Conservation (phyloP, 2,329 filamentous ascomycete genomes). For the Mariannaea sp. region DNA sequence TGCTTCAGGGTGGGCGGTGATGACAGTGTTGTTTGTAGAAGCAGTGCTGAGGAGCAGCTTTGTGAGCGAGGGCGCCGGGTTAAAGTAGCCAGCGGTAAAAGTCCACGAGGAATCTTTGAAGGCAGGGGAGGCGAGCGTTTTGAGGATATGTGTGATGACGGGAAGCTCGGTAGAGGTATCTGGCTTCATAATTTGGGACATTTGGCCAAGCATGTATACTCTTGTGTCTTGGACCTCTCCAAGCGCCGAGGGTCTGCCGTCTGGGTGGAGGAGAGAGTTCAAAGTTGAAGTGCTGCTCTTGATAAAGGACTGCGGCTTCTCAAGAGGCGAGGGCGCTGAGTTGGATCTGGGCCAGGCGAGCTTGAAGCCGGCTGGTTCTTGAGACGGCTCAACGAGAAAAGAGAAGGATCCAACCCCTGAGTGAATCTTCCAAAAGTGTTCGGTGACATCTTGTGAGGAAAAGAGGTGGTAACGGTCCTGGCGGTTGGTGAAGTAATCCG, state of each 20-base stretch:
- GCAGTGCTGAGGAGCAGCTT: slow-evolving; percentile 77
- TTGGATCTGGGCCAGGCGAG: slow-evolving; percentile 78
- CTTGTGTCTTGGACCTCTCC: slow-evolving; percentile 61
- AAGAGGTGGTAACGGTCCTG: slow-evolving; percentile 96
- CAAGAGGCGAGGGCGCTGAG: slow-evolving; percentile 73
- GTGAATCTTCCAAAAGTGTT: slow-evolving; percentile 83
- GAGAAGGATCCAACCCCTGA: slow-evolving; percentile 77
- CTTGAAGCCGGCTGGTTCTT: slow-evolving; percentile 60
- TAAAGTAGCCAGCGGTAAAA: slow-evolving; percentile 98
- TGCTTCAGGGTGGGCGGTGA: slow-evolving; percentile 90
- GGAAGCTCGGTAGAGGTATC: slow-evolving; percentile 89
- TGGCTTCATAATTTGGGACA: slow-evolving; percentile 80
- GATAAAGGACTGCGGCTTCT: slow-evolving; percentile 72
- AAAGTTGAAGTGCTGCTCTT: slow-evolving; percentile 69
- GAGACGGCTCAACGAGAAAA: slow-evolving; percentile 73
- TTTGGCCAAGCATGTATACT: slow-evolving; percentile 85
- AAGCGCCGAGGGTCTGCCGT: slow-evolving; percentile 8
- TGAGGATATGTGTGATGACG: slow-evolving; percentile 75
- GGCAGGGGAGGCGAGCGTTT: slow-evolving; percentile 64
- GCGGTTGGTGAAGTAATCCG: slow-evolving; percentile 94
- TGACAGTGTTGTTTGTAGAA: slow-evolving; percentile 74
- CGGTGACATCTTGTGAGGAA: slow-evolving; percentile 74
- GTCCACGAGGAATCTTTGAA: slow-evolving; percentile 82
- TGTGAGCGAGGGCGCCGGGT: slow-evolving; percentile 85
- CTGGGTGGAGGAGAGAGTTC: slow-evolving; percentile 65